phyloP scores from a whole-genome alignment of 2,329 filamentous ascomycete species.

The Meredithiella fracta region DNA sequence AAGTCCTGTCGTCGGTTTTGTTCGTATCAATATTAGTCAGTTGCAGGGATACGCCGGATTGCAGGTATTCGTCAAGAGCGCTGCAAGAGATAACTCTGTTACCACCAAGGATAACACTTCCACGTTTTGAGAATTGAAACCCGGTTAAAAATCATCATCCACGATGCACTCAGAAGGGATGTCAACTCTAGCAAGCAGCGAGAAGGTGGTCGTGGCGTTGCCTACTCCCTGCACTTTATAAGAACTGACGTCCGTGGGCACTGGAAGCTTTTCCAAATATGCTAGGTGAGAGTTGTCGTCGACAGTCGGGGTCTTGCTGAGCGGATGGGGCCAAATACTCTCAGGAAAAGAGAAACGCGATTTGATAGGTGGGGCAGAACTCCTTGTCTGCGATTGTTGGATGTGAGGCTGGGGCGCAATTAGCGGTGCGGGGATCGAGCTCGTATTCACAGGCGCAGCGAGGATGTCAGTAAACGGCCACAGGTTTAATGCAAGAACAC shows the following conservation, averaged over 20 bases:
- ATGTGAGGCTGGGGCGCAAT: neutral
- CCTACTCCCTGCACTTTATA: neutral
- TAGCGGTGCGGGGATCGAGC: neutral
- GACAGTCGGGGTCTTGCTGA: slow-evolving; percentile 3
- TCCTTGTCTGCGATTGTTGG: neutral
- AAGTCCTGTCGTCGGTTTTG: neutral
- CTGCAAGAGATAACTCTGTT: slow-evolving; percentile 12
- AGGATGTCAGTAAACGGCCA: slow-evolving; percentile 4
- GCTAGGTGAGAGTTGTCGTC: neutral
- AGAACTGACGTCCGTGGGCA: neutral
- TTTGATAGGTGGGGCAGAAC: neutral
- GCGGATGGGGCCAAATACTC: slow-evolving; percentile 10
- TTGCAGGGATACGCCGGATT: neutral
- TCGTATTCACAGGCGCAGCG: slow-evolving; percentile 1
- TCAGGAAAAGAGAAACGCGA: slow-evolving; percentile 12
- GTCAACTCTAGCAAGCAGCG: slow-evolving; percentile 33
- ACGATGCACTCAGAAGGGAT: slow-evolving; percentile 41
- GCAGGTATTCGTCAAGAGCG: slow-evolving; percentile 9
- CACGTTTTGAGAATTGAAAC: slow-evolving; percentile 45
- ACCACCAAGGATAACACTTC: slow-evolving; percentile 34
- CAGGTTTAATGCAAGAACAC: neutral
- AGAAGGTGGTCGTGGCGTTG: slow-evolving; percentile 20
- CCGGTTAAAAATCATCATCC: slow-evolving; percentile 41
- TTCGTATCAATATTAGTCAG: neutral
- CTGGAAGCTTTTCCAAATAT: neutral